Evolutionary conservation across 805 yeast genomes (phyloP).

Genomic region (Wickerhamiella allomyrinae): DNA sequence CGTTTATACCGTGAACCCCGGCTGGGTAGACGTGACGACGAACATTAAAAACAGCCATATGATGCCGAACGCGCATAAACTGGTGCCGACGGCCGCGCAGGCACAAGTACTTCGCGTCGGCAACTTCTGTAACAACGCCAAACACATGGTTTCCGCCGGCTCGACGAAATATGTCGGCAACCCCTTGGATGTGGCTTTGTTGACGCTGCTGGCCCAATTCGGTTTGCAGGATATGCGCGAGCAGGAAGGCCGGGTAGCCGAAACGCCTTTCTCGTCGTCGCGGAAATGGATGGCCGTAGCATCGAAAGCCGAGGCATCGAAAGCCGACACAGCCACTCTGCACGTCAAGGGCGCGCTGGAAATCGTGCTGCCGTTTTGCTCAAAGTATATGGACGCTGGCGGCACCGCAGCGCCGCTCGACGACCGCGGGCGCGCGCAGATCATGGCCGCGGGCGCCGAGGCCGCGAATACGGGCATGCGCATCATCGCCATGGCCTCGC

Average conservation of each 20-base stretch:
- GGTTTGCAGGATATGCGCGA: slow-evolving; percentile 50
- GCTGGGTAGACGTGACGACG: slow-evolving; percentile 12
- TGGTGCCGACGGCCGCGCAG: slow-evolving; percentile 12
- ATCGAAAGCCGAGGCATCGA: slow-evolving; percentile 42
- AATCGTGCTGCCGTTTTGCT: slow-evolving; percentile 46
- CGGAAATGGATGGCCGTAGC: slow-evolving; percentile 87
- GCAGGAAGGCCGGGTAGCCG: slow-evolving; percentile 45
- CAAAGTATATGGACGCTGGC: slow-evolving; percentile 40
- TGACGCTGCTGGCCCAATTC: slow-evolving; percentile 59
- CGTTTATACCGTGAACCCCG: slow-evolving; percentile 6
- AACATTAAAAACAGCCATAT: slow-evolving; percentile 1
- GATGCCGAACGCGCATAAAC: slow-evolving; percentile 1
- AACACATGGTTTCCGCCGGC: slow-evolving; percentile 37
- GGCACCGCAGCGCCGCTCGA: slow-evolving; percentile 50
- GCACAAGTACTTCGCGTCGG: slow-evolving; percentile 19
- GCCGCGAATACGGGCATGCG: slow-evolving; percentile 79
- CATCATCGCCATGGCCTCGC: slow-evolving; percentile 65
- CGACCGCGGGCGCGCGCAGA: slow-evolving; percentile 32
- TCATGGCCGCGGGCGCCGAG: slow-evolving; percentile 42
- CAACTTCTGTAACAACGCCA: slow-evolving; percentile 25
- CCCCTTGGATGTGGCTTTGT: slow-evolving; percentile 86
- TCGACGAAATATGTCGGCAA: slow-evolving; percentile 74
- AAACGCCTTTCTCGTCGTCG: slow-evolving; percentile 69
- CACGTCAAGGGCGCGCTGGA: slow-evolving; percentile 89
- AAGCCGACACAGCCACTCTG: slow-evolving; percentile 34